Percentiles rank a stretch among this genome's conserved stretches.
Evolutionary conservation across 345 rosid genomes (phyloP).

Genomic region (Gossypium stocksii): DNA sequence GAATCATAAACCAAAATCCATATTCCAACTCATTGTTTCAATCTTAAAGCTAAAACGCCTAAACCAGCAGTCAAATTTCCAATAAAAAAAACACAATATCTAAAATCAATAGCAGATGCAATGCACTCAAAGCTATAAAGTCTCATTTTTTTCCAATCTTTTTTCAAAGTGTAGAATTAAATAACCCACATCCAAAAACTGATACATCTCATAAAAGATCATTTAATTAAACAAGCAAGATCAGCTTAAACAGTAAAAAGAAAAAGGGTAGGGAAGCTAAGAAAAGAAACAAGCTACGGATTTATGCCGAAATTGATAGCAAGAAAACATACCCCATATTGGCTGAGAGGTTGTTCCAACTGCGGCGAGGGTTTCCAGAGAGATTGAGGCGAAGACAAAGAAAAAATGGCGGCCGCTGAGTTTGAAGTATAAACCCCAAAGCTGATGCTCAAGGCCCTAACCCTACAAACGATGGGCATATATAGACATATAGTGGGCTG

Average conservation of each 20-base stretch:
- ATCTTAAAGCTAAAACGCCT: background rate
- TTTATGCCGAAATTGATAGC: background rate
- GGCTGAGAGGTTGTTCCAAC: conserved; percentile 14
- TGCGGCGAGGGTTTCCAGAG: background rate
- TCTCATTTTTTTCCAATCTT: background rate
- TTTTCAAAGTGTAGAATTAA: background rate
- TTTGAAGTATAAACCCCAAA: background rate
- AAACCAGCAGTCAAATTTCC: background rate
- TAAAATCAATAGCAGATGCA: background rate
- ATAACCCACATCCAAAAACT: background rate
- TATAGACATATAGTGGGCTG: background rate
- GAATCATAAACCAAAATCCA: background rate
- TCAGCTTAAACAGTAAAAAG: background rate
- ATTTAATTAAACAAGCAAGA: background rate
- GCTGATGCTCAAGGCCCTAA: conserved; percentile 10
- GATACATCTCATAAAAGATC: background rate
- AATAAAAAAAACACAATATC: background rate
- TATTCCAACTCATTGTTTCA: background rate
- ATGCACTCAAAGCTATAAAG: background rate
- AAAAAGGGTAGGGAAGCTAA: background rate
- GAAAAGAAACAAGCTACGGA: background rate
- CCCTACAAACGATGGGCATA: background rate
- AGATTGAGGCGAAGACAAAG: background rate
- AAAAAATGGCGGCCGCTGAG: conserved; percentile 7
- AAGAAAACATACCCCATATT: conserved; percentile 18